Percentiles rank a stretch among this genome's conserved stretches.
phyloP scores from a whole-genome alignment of 805 yeast genomes.

The Metschnikowia kofuensis region DNA sequence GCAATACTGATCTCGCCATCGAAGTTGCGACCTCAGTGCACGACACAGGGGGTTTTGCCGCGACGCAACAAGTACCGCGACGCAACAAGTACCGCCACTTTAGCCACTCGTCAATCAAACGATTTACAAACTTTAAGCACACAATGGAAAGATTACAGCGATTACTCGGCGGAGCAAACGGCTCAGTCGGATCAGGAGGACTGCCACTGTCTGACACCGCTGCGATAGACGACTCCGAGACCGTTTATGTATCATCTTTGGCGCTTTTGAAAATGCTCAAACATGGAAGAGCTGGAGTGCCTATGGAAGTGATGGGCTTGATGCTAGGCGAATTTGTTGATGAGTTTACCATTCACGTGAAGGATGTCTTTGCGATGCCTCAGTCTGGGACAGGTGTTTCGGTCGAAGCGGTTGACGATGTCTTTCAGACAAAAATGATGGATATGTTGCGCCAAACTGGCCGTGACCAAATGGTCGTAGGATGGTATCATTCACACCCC shows the following conservation, averaged over 20 bases:
- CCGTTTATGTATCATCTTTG: conserved; percentile 92
- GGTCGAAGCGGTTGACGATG: conserved; percentile 99
- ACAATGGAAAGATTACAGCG: conserved; percentile 49
- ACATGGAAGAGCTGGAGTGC: conserved; percentile 90
- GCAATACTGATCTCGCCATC: no score
- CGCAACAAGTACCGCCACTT: no score
- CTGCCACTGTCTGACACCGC: conserved; percentile 62
- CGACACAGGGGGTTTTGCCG: no score
- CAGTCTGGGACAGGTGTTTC: conserved; percentile 98
- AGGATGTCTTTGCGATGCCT: conserved; percentile 99
- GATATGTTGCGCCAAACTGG: conserved; percentile 99
- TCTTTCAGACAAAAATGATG: conserved; percentile 98
- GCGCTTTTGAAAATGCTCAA: conserved; percentile 95
- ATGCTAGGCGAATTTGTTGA: conserved; percentile 98
- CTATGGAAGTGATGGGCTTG: conserved; percentile 88
- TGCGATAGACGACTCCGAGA: conserved; percentile 91
- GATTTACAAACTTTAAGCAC: not conserved
- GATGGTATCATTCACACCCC: conserved; percentile 99
- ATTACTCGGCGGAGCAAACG: conserved; percentile 43
- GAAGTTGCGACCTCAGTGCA: no score
- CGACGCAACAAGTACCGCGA: no score
- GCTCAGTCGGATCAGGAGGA: conserved; percentile 41
- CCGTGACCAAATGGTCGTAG: conserved; percentile 98
- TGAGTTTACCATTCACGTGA: conserved; percentile 94
- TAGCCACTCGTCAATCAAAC: no score